Evolutionary conservation across 108 stramenopile species (phyloP), one percentile per base, ranked within the genome.

Genomic region (Stephanodiscus minutulus): DNA sequence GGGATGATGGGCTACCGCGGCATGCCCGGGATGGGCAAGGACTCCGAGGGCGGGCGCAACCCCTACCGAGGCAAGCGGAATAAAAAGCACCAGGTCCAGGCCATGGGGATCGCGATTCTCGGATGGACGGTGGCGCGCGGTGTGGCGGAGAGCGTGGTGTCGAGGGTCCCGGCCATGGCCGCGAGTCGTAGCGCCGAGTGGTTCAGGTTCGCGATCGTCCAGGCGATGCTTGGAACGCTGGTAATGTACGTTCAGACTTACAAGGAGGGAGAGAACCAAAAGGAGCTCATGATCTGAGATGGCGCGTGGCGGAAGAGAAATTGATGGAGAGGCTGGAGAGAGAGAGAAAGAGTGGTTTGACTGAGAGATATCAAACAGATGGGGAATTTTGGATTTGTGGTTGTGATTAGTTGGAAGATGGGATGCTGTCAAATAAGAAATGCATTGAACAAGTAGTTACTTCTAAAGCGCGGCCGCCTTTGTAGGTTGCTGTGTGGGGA

Each of bases 1-100:
- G 90, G 87, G 20, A 88, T 91, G 83, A 84, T 93, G 67, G 86
- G 81, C 3, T 89, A 85, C 63, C 83, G 92, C 7, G 92, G 92
- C 15, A 86, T 93, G 88, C 83, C 85, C 8, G 73, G 64, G 15
- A 77, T 73, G 58, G 75, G 49, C 17, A 87, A 93, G 54, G 36
- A 66, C 3, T 33, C 56, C 11, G 87, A 81, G 39, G 73, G 75
- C 10, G 87, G 67, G 13, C 69, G 21, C 54, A 83, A 83, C 61
- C 77, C 77, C 8, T 79, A 61, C 61, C 53, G 73, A 7, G 78
- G 82, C 21, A 79, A 74, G 74, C 65, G 82, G 72, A 78, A 77
- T 64, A 77, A 82, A 66, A 72, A 41, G 21, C 82, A 82, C 74
- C 82, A 82, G 67, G 71, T 77, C 3, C 58, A 73, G 72, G 78